Evolutionary conservation across 202 grass and related monocot species (phyloP).

Genomic region (Saccharum hybrid): DNA sequence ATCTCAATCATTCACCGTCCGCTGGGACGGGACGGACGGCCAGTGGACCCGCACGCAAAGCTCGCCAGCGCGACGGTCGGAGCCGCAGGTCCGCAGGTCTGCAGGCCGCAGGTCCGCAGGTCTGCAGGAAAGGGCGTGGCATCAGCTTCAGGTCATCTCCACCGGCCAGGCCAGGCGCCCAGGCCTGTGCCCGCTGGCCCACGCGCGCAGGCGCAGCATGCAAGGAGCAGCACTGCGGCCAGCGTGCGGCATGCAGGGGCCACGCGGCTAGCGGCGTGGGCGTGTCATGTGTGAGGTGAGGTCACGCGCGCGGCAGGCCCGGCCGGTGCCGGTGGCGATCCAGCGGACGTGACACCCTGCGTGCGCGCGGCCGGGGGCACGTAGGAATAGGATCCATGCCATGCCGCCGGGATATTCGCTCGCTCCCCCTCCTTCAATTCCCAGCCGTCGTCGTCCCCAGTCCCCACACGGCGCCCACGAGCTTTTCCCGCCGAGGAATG

Average conservation of each 20-base stretch:
- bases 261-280: slow-evolving; percentile 13
- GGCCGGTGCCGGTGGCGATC: background rate
- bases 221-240: too few species aligned
- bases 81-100: background rate
- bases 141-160: slow-evolving; percentile 35
- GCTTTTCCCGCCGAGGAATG: slow-evolving; percentile 58
- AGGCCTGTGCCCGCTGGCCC: background rate
- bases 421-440: too few species aligned
- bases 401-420: slow-evolving; percentile 35
- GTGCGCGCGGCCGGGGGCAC: background rate
- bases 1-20: slow-evolving; percentile 49
- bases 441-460: too few species aligned
- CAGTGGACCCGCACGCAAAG: background rate
- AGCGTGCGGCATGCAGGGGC: too few species aligned
- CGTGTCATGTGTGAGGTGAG: background rate
- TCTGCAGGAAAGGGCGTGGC: background rate
- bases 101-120: slow-evolving; percentile 1
- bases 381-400: too few species aligned
- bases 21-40: slow-evolving; percentile 30
- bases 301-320: slow-evolving; percentile 9
- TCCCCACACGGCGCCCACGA: slow-evolving; percentile 10
- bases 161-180: background rate
- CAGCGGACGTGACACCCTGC: slow-evolving; percentile 22
- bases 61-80: slow-evolving; percentile 3
- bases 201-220: background rate